phyloP scores from a whole-genome alignment of 1,284 basidiomycete species.

The Rhodotorula sp. region DNA sequence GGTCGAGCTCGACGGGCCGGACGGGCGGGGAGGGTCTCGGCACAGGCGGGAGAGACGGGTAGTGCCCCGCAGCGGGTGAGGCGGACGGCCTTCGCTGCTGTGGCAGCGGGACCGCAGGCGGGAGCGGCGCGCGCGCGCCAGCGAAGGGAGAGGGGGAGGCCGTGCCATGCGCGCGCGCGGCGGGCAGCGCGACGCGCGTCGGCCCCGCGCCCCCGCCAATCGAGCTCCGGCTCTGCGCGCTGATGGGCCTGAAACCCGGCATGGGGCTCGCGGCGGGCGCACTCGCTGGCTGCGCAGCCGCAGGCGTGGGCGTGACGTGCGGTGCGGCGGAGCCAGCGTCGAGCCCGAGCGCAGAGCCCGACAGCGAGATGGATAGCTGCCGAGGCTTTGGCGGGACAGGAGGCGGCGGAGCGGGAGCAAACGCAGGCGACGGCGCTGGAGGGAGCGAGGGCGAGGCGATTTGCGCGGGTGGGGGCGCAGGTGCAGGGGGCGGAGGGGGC shows the following conservation, averaged over 20 bases:
- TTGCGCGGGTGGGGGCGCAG: too few species aligned
- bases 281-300: not conserved
- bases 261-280: not conserved
- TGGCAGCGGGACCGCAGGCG: not conserved
- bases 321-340: constrained; percentile 11
- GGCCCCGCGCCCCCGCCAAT: not conserved
- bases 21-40: constrained; percentile 24
- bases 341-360: constrained; percentile 24
- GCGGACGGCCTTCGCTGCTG: not conserved
- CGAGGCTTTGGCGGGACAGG: not conserved
- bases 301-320: not conserved
- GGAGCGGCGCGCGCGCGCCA: not conserved
- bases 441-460: too few species aligned
- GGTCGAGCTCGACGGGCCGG: constrained; percentile 27
- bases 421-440: not conserved
- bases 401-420: not conserved
- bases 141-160: not conserved
- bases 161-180: not conserved
- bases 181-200: not conserved
- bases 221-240: not conserved
- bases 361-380: constrained; percentile 3
- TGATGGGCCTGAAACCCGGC: constrained; percentile 9
- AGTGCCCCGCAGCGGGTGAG: not conserved
- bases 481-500: not conserved
- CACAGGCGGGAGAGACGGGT: not conserved